A percentile compares a stretch with the other conserved stretches of the same genome.
phyloP scores from a whole-genome alignment of 2,329 filamentous ascomycete genomes.

The Curvularia sp. region DNA sequence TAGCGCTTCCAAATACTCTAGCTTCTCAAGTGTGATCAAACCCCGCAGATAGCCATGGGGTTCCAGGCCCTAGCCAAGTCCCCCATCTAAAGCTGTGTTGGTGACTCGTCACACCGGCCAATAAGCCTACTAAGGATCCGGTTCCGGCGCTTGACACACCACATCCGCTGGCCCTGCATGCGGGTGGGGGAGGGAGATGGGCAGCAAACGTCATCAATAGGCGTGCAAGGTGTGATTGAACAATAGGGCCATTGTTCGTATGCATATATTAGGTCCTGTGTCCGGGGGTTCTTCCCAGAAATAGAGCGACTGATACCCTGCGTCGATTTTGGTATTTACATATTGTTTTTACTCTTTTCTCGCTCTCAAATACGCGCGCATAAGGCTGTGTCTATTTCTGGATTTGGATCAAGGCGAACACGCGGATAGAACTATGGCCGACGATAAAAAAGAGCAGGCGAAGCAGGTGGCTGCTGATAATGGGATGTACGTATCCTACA shows the following conservation, averaged over 20 bases:
- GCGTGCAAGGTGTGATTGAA: neutral
- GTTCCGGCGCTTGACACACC: constrained; percentile 3
- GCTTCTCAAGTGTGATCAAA: neutral
- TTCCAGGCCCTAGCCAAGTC: neutral
- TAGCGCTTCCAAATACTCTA: constrained; percentile 1
- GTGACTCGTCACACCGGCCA: constrained; percentile 2
- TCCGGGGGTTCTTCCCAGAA: neutral
- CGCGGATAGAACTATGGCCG: constrained; percentile 21
- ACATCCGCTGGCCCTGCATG: neutral
- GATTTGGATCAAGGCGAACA: neutral
- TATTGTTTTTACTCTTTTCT: neutral
- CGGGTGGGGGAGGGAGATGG: neutral
- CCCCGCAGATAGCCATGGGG: neutral
- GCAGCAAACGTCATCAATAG: constrained; percentile 16
- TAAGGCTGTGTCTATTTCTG: neutral
- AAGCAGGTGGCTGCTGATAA: constrained; percentile 25
- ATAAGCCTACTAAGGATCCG: constrained; percentile 4
- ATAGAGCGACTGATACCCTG: neutral
- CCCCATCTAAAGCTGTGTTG: neutral
- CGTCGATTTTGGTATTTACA: neutral
- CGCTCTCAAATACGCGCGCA: neutral
- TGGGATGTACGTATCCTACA: constrained; percentile 22
- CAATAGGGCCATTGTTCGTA: neutral
- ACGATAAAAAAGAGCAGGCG: constrained; percentile 31
- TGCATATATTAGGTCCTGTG: neutral